Conservation (phyloP, 2,329 filamentous ascomycete genomes). For the Monilinia laxa region DNA sequence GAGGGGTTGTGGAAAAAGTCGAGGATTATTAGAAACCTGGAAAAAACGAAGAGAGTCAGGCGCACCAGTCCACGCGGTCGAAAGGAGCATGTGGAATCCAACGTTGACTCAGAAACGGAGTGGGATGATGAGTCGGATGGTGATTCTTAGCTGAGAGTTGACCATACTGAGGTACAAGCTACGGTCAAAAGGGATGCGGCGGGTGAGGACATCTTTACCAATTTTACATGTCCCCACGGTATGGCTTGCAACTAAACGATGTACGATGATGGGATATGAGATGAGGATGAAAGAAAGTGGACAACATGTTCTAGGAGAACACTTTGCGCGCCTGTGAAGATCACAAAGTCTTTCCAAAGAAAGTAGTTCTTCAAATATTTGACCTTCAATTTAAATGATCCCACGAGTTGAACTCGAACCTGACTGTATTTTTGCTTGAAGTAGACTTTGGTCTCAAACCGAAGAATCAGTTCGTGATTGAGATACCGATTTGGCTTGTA, state of each 20-base stretch:
- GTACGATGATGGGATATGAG: not conserved
- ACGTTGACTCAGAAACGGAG: too few relatives aligned
- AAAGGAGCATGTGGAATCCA: too few relatives aligned
- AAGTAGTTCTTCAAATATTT: not conserved
- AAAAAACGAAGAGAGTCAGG: too few relatives aligned
- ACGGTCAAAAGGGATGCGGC: not conserved
- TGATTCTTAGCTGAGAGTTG: not conserved
- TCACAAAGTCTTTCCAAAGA: not conserved
- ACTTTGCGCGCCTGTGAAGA: not conserved
- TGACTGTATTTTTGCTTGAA: not conserved
- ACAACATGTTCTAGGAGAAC: too few relatives aligned
- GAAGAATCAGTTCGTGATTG: not conserved
- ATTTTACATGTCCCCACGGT: too few relatives aligned
- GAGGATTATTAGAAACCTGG: too few relatives aligned
- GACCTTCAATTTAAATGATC: not conserved
- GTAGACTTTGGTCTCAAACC: not conserved
- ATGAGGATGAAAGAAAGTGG: not conserved
- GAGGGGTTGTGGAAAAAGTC: too few relatives aligned
- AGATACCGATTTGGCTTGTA: not conserved
- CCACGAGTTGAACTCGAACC: not conserved
- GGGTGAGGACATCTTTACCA: not conserved
- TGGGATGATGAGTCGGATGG: too few relatives aligned
- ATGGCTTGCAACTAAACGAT: not conserved
- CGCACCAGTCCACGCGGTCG: too few relatives aligned
- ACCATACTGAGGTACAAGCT: not conserved